Evolutionary conservation across 2,329 filamentous ascomycete species (phyloP).

Genomic region (Neofusicoccum laricinum): DNA sequence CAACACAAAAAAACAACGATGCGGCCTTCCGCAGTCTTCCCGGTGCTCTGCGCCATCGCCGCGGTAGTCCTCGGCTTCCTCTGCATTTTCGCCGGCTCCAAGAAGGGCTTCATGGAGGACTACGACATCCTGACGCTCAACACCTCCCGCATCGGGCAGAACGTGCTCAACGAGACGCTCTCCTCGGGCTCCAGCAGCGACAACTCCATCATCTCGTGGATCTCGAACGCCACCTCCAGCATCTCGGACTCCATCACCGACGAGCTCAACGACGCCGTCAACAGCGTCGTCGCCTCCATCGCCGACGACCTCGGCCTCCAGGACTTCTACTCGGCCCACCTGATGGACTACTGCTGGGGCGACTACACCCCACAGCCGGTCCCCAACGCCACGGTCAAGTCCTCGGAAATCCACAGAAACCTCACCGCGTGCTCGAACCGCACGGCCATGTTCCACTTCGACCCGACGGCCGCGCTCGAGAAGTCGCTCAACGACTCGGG

Average conservation of each 20-base stretch:
- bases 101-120: conserved; percentile 50
- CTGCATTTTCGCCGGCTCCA: conserved; percentile 60
- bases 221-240: conserved; percentile 29
- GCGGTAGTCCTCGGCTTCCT: conserved; percentile 59
- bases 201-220: conserved; percentile 18
- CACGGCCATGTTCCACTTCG: conserved; percentile 56
- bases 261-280: conserved; percentile 22
- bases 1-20: conserved; percentile 38
- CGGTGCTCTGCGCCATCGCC: conserved; percentile 49
- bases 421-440: conserved; percentile 54
- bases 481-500: conserved; percentile 41
- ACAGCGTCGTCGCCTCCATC: conserved; percentile 34
- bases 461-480: conserved; percentile 52
- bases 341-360: conserved; percentile 59
- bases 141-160: conserved; percentile 53
- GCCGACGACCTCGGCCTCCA: conserved; percentile 52
- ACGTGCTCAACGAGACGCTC: conserved; percentile 18
- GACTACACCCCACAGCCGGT: conserved; percentile 43
- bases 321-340: conserved; percentile 61
- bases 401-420: conserved; percentile 46
- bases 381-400: conserved; percentile 42
- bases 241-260: conserved; percentile 43
- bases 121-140: conserved; percentile 59
- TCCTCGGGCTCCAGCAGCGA: conserved; percentile 16
- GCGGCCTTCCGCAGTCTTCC: conserved; percentile 50